A percentile compares a stretch with the other conserved stretches of the same genome.
phyloP scores from a whole-genome alignment of 1,284 basidiomycete species.

The Athelia sp. region DNA sequence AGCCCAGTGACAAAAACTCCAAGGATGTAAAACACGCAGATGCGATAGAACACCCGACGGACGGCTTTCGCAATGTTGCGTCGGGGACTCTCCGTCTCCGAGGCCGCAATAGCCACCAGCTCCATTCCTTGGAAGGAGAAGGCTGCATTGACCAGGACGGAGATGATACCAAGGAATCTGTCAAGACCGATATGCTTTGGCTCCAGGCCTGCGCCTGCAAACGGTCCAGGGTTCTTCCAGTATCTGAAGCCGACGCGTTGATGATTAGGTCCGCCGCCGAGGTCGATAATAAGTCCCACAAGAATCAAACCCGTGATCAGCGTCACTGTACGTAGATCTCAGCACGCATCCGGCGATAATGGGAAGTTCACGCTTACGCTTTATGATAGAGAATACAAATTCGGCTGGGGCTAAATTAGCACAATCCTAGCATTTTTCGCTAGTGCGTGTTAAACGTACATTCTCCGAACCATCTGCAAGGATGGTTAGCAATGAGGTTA shows the following conservation, averaged over 20 bases:
- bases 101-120: constrained; percentile 75
- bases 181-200: constrained; percentile 38
- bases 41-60: constrained; percentile 75
- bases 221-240: constrained; percentile 68
- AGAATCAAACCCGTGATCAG: constrained; percentile 61
- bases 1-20: constrained; percentile 78
- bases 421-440: background rate
- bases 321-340: constrained; percentile 29
- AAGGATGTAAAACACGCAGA: constrained; percentile 70
- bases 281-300: constrained; percentile 62
- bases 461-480: constrained; percentile 57
- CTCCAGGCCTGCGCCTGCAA: constrained; percentile 43
- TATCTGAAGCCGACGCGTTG: constrained; percentile 66
- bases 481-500: constrained; percentile 1
- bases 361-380: constrained; percentile 22
- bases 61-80: constrained; percentile 80
- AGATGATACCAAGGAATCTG: constrained; percentile 66
- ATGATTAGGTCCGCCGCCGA: constrained; percentile 61
- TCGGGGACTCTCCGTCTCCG: constrained; percentile 71
- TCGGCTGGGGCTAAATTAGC: constrained; percentile 35
- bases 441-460: constrained; percentile 27
- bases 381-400: constrained; percentile 61
- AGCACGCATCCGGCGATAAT: background rate
- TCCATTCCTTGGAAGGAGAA: constrained; percentile 87
- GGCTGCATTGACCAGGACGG: constrained; percentile 70